Evolutionary conservation across 176 grass and related monocot genomes (phyloP), one percentile per base, ranked within the genome.

Genomic region (Zizania latifolia): DNA sequence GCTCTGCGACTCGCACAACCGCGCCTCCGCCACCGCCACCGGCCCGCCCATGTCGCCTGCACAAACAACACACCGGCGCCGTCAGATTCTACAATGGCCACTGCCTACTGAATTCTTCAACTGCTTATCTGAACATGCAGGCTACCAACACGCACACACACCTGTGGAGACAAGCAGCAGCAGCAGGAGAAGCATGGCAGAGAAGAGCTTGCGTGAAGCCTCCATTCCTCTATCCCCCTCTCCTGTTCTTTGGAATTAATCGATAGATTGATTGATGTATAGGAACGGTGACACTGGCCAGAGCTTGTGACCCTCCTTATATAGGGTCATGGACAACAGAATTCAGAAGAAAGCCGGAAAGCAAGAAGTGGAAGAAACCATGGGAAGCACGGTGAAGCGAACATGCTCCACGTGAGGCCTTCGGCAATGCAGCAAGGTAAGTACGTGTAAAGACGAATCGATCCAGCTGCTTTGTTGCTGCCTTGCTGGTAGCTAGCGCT

Each of bases 1-100:
- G 85, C 93, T 93, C 70, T 86, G 48, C 29, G 93, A 86, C 70
- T 86, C 62, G 82, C 93, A 93, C 2, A 61, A 86, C 62, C 89
- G 71, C 21, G 86, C 90, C 85, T 93, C 93, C 65, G 81, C 93
- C 71, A 66, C 46, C 28, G 2, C 17, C 75, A 61, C 71, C 55
- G 90, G 79, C 11, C 82, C 90, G 5, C 85, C 71, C 70, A 79
- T 31, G 50, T 79, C 77, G 19, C 58, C 89, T 79, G 34, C 24
- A 74, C 4, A 24, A 32, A 37, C 8, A 6, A 75, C 17, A 31
- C 11, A 14, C 61, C 9, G 0, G 9, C 14, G 2, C 1, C 64
- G 37, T 41, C 39, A 23, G 22, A 21, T 24, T 46, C 39, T 41
- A n/a, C 16, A 19, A n/a, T 19, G 16, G 45, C 45, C 17, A 50